Conservation (phyloP, 2,329 filamentous ascomycete species). For the Canariomyces notabilis region DNA sequence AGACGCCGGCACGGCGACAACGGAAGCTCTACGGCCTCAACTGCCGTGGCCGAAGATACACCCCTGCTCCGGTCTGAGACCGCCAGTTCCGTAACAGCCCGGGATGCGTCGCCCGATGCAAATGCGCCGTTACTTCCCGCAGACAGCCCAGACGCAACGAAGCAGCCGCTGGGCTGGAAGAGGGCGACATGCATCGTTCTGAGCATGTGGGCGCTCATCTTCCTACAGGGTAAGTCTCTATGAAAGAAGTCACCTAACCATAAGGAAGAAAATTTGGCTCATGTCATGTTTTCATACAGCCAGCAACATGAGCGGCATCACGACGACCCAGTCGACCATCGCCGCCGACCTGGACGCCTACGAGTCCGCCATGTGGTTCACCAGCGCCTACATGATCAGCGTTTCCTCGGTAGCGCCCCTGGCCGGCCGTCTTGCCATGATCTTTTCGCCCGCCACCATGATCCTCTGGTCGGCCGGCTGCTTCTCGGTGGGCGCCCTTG, state of each 20-base stretch:
- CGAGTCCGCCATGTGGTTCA: conserved; percentile 73
- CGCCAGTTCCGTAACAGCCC: conserved; percentile 20
- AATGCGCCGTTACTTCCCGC: conserved; percentile 2
- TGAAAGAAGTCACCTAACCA: too few species aligned
- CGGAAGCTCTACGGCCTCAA: conserved; percentile 18
- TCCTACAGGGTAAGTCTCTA: conserved; percentile 49
- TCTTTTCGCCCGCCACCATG: conserved; percentile 66
- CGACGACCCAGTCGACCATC: conserved; percentile 73
- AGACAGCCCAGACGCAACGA: conserved; percentile 8
- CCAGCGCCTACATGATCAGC: conserved; percentile 64
- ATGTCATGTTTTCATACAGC: conserved; percentile 31
- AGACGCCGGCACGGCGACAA: conserved; percentile 5
- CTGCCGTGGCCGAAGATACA: conserved; percentile 26
- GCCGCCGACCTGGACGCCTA: conserved; percentile 71
- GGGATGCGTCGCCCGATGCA: conserved; percentile 19
- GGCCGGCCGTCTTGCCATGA: conserved; percentile 64
- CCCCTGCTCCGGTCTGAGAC: conserved; percentile 27
- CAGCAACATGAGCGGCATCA: conserved; percentile 73
- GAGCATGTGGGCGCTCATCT: conserved; percentile 53
- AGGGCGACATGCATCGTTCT: conserved; percentile 44
- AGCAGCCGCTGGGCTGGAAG: conserved; percentile 26
- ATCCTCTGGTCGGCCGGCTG: conserved; percentile 56
- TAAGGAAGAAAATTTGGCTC: too few species aligned
- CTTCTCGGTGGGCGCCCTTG: conserved; percentile 56
- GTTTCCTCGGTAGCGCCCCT: conserved; percentile 63